phyloP scores from a whole-genome alignment of 2,329 filamentous ascomycete genomes.

The Fusarium miscanthi region DNA sequence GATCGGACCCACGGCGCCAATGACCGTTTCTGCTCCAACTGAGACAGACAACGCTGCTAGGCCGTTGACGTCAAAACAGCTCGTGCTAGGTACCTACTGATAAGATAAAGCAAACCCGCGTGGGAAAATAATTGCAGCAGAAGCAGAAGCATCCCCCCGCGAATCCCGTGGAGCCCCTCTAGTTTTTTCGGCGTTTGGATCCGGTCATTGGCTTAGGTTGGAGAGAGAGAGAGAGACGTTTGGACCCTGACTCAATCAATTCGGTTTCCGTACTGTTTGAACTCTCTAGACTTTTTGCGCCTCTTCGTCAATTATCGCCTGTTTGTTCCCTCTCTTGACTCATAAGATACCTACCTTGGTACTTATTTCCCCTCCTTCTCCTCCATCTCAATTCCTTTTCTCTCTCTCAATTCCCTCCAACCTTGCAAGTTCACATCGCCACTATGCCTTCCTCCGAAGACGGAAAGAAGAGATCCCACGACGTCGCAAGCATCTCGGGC shows the following conservation, averaged over 20 bases:
- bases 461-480: conserved; percentile 46
- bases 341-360: neutral
- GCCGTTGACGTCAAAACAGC: conserved; percentile 35
- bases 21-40: neutral
- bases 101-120: conserved; percentile 28
- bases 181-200: conserved; percentile 42
- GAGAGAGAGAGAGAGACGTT: neutral
- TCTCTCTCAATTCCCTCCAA: neutral
- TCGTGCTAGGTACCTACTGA: neutral
- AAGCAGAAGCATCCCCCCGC: conserved; percentile 9
- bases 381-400: neutral
- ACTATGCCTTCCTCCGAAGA: conserved; percentile 48
- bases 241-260: conserved; percentile 36
- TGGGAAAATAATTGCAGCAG: conserved; percentile 1
- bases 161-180: conserved; percentile 35
- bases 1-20: conserved; percentile 25
- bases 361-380: neutral
- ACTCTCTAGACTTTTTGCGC: neutral
- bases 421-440: neutral
- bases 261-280: conserved; percentile 5
- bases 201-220: conserved; percentile 20
- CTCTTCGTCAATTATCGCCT: conserved; percentile 1
- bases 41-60: neutral
- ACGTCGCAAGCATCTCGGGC: conserved; percentile 43
- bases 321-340: neutral